phyloP scores from a whole-genome alignment of 2,329 filamentous ascomycete genomes.

The Trichoderma koningii region DNA sequence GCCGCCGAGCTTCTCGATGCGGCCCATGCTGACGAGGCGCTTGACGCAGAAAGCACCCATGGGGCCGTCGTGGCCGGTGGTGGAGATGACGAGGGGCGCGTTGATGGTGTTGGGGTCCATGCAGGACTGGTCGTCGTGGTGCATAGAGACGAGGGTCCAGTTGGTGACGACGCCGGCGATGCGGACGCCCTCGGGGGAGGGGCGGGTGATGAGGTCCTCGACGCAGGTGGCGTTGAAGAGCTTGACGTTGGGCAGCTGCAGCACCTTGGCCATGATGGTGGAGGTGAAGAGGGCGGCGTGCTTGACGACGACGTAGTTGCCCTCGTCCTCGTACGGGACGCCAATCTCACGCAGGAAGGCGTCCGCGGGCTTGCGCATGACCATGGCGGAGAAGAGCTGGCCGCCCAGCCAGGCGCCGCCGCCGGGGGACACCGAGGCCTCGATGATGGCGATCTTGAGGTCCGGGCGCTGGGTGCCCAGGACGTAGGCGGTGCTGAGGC shows the following conservation, averaged over 20 bases:
- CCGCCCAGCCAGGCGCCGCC: conserved; percentile 92
- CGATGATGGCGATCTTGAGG: conserved; percentile 87
- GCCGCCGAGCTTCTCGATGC: conserved; percentile 79
- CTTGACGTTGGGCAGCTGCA: conserved; percentile 88
- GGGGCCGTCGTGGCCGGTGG: conserved; percentile 86
- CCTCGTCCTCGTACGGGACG: conserved; percentile 85
- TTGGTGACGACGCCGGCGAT: conserved; percentile 92
- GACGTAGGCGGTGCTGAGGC: conserved; percentile 80
- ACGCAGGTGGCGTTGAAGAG: conserved; percentile 94
- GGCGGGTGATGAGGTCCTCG: conserved; percentile 88
- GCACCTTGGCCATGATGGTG: conserved; percentile 79
- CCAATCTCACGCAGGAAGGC: conserved; percentile 79
- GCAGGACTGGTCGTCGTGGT: conserved; percentile 87
- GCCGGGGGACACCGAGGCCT: conserved; percentile 83
- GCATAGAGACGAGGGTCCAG: conserved; percentile 88
- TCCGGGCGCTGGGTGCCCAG: conserved; percentile 82
- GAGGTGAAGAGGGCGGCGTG: conserved; percentile 91
- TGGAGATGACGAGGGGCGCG: conserved; percentile 82
- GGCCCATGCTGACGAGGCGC: conserved; percentile 85
- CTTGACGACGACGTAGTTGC: conserved; percentile 88
- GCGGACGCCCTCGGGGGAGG: conserved; percentile 58
- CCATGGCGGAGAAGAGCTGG: conserved; percentile 93
- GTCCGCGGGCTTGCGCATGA: conserved; percentile 91
- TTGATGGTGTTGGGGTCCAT: conserved; percentile 99
- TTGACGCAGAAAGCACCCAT: conserved; percentile 92